Base-by-base conservation (phyloP, 306 rosid species). In the Prinsepia uniflora region DNA sequence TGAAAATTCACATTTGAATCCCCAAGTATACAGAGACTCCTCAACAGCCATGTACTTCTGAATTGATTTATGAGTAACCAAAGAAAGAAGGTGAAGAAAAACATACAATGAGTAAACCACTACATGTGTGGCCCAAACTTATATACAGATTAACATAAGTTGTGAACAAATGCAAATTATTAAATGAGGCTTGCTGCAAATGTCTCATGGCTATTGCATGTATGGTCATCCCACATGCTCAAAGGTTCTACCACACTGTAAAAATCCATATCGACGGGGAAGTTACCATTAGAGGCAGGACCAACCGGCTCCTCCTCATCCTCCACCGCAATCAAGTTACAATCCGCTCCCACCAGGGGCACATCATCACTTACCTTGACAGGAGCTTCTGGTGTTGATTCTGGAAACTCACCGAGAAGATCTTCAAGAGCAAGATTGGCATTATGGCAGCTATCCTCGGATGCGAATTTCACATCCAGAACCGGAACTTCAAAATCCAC, bases 381-480 rank as follows among this genome's bases (percentile, higher is more conserved):
- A 30, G 55, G 65, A 60, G 78, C 78, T 56, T 52, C 77, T 10
- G 72, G 20, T 40, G 55, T 85, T 39, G 68, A 79, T 46, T 83
- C 81, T 10, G 65, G 78, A 56, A 54, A 75, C 69, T 77, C 84
- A 40, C 67, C 65, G 10, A 86, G 75, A 81, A 93, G 88, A 54
- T 78, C 81, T 70, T 86, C 87, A 14, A 95, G 92, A 72, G 80
- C 67, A 75, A 55, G 8, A 15, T 68, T 57, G 8, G 77, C 42
- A 39, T 24, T 12, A 0, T 3, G 49, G 14, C 68, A 71, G 67
- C 68, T 74, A 18, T 50, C 81, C 67, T 70, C 77, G 58, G 96
- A 78, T 62, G 64, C 55, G 65, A 95, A 91, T 72, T 84, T 78
- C 63, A 91, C 97, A 78, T 94, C 96, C 86, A 89, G 73, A 40